These are phyloP conservation scores for Asparagopsis taxiformis DNA, from an alignment of 31 red algal species.

Conservation along the genomic window DNA sequence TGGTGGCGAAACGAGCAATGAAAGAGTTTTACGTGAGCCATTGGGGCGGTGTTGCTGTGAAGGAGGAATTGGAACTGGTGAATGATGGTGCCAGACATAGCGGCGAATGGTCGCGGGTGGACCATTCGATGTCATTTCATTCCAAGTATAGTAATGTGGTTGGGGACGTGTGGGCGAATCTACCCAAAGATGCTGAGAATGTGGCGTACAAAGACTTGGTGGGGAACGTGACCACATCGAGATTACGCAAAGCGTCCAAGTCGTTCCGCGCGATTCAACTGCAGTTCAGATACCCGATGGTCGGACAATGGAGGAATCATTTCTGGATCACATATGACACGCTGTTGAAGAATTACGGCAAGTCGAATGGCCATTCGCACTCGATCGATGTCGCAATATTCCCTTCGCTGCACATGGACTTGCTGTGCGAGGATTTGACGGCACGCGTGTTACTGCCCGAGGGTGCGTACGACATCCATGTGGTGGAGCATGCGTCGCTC, in stretches of 20 bases:
- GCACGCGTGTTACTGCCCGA: slow-evolving; percentile 45
- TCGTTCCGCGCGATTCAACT: slow-evolving; percentile 34
- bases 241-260: slow-evolving; percentile 31
- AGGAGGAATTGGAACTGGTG: slow-evolving; percentile 61
- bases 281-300: slow-evolving; percentile 78
- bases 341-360: slow-evolving; percentile 8
- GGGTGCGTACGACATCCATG: slow-evolving; percentile 16
- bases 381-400: slow-evolving; percentile 24
- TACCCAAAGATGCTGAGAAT: slow-evolving; percentile 52
- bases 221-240: slow-evolving; percentile 83
- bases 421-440: slow-evolving; percentile 32
- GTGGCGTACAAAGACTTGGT: slow-evolving; percentile 81
- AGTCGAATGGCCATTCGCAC: slow-evolving; percentile 18
- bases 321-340: slow-evolving; percentile 81
- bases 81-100: slow-evolving; percentile 66
- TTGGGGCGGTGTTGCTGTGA: slow-evolving; percentile 55
- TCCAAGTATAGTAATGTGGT: slow-evolving; percentile 42
- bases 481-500: slow-evolving; percentile 37
- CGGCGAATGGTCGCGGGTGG: slow-evolving; percentile 78
- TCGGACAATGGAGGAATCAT: slow-evolving; percentile 90
- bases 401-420: slow-evolving; percentile 37
- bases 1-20: slow-evolving; percentile 33
- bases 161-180: slow-evolving; percentile 62
- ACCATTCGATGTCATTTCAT: slow-evolving; percentile 23
- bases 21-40: slow-evolving; percentile 65